These are phyloP conservation scores for Kuraishia borneana DNA, from an alignment of 805 yeast genomes.

Conservation along the genomic window DNA sequence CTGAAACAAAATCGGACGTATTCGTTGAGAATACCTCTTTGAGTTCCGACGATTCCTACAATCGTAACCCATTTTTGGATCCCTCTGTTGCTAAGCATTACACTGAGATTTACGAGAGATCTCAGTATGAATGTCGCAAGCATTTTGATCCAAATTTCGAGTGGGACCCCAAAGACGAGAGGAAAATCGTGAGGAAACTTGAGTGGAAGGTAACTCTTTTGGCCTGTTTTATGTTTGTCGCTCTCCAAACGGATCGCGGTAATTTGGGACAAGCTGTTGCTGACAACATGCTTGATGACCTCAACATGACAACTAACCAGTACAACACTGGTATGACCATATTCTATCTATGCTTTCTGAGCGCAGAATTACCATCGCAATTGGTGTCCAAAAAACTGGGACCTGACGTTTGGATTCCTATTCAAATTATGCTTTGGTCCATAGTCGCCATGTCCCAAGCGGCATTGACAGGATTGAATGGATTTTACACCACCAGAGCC, in stretches of 20 bases:
- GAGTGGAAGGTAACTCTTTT: conserved; percentile 46
- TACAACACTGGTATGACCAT: conserved; percentile 51
- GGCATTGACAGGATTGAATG: conserved; percentile 24
- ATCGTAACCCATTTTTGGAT: conserved; percentile 27
- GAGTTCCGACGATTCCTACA: not conserved
- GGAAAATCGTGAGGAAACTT: conserved; percentile 32
- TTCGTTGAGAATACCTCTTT: not conserved
- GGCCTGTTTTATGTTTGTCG: conserved; percentile 47
- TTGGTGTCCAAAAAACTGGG: conserved; percentile 53
- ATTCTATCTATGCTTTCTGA: conserved; percentile 37
- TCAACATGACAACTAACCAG: conserved; percentile 41
- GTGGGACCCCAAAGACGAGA: conserved; percentile 46
- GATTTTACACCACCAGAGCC: conserved; percentile 37
- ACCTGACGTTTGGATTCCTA: conserved; percentile 51
- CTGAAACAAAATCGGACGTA: too few species aligned
- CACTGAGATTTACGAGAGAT: conserved; percentile 28
- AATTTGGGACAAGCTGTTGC: conserved; percentile 42
- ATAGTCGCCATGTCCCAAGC: conserved; percentile 43
- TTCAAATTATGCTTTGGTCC: conserved; percentile 47
- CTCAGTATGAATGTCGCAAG: conserved; percentile 42
- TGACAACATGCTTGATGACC: conserved; percentile 41
- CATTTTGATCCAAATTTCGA: conserved; percentile 45
- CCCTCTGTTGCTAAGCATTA: conserved; percentile 36
- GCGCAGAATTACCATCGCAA: conserved; percentile 57
- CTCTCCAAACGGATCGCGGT: conserved; percentile 42